Conservation (phyloP, 805 yeast genomes). For the Saturnispora hagleri region DNA sequence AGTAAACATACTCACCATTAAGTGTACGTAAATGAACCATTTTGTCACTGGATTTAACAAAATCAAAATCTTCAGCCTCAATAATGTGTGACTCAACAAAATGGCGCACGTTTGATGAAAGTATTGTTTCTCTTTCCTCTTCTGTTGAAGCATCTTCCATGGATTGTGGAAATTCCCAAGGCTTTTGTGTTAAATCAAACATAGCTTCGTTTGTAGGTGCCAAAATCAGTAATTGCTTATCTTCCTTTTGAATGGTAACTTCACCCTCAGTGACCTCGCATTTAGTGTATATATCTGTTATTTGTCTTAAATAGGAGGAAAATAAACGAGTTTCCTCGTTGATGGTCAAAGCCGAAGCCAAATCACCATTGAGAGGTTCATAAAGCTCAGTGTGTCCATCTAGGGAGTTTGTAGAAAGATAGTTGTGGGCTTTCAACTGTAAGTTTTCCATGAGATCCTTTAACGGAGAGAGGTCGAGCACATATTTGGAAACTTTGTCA, state of each 20-base stretch:
- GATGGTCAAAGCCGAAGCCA: conserved; percentile 33
- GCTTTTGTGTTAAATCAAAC: conserved; percentile 42
- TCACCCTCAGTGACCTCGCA: conserved; percentile 28
- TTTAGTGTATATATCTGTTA: conserved; percentile 37
- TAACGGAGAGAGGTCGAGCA: conserved; percentile 2
- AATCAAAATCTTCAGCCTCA: conserved; percentile 15
- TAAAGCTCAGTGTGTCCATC: conserved; percentile 6
- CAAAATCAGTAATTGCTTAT: conserved; percentile 39
- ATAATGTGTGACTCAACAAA: conserved; percentile 62
- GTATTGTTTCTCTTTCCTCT: conserved; percentile 32
- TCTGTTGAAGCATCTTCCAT: conserved; percentile 33
- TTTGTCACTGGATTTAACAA: conserved; percentile 6
- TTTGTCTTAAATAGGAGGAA: conserved; percentile 62
- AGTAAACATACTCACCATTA: conserved; percentile 29
- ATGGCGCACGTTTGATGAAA: conserved; percentile 41
- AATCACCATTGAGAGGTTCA: conserved; percentile 21
- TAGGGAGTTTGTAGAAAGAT: neutral
- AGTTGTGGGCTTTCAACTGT: neutral
- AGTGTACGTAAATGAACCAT: conserved; percentile 25
- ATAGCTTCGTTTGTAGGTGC: conserved; percentile 68
- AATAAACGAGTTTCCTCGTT: conserved; percentile 46
- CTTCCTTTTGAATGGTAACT: neutral
- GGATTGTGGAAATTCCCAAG: conserved; percentile 71
- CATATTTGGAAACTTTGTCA: neutral
- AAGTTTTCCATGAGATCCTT: neutral